These are phyloP conservation scores for Barnettozyma wickerhamii DNA, from an alignment of 805 yeast genomes.

Conservation along the genomic window DNA sequence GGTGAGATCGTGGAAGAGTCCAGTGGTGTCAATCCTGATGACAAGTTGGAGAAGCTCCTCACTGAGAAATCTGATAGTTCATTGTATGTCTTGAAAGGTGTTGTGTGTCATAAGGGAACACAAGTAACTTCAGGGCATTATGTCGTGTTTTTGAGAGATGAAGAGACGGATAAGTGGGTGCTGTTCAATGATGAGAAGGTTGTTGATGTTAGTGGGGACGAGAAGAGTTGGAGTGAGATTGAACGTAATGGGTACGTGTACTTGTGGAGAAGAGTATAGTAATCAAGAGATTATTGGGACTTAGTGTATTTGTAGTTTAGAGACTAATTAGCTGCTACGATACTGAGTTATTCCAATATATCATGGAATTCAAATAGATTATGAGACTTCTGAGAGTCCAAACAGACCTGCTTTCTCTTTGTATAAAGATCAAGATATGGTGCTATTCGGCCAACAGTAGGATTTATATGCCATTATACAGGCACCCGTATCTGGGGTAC, in stretches of 20 bases:
- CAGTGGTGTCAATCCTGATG: constrained; percentile 13
- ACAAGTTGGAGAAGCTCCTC: constrained; percentile 8
- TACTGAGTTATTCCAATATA: no score
- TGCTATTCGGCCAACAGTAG: no score
- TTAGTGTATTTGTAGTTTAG: no score
- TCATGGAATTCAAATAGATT: no score
- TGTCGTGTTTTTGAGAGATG: constrained; percentile 57
- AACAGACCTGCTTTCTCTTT: no score
- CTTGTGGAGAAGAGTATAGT: constrained; percentile 24
- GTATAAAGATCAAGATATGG: no score
- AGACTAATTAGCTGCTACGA: no score
- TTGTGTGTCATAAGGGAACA: constrained; percentile 81
- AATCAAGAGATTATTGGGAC: no score
- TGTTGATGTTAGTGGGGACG: constrained; percentile 45
- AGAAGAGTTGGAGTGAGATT: constrained; percentile 28
- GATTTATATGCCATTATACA: no score
- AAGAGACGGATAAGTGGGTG: constrained; percentile 53
- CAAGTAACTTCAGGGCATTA: constrained; percentile 89
- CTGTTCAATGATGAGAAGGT: constrained; percentile 86
- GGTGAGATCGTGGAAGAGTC: no score
- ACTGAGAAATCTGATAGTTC: constrained; percentile 11
- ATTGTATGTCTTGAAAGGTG: constrained; percentile 50
- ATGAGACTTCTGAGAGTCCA: no score
- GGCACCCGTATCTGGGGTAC: no score
- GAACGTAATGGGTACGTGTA: constrained; percentile 45